A percentile compares a stretch with the other conserved stretches of the same genome.
These are phyloP conservation scores for Pisolithus orientalis DNA, from an alignment of 768 basidiomycete species.

Conservation along the genomic window DNA sequence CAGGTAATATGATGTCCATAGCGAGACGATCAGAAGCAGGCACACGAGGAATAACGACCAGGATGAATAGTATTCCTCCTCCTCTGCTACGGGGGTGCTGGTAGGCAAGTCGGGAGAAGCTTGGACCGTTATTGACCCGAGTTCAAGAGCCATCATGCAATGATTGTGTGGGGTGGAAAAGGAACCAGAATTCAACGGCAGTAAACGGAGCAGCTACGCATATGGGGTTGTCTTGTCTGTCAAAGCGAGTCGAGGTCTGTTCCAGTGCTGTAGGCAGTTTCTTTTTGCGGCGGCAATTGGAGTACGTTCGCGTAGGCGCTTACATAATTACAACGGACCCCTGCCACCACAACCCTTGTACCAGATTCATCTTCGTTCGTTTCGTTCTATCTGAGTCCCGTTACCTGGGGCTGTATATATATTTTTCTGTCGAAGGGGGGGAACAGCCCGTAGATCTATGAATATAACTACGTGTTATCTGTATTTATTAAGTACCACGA, in stretches of 20 bases:
- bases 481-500: no score
- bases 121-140: constrained; percentile 30
- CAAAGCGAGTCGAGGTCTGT: neutral
- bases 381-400: no score
- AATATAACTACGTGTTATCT: no score
- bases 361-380: no score
- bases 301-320: no score
- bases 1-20: constrained; percentile 96
- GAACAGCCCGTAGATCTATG: no score
- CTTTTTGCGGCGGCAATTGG: no score
- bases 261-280: neutral
- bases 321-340: no score
- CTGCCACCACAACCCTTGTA: no score
- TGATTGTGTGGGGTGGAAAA: neutral
- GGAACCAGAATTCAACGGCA: neutral
- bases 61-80: constrained; percentile 87
- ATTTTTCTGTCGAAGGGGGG: no score
- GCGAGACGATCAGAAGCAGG: constrained; percentile 85
- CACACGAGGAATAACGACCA: constrained; percentile 94
- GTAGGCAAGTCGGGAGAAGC: constrained; percentile 23
- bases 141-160: constrained; percentile 33
- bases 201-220: neutral
- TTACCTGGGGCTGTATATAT: no score
- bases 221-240: neutral
- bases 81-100: constrained; percentile 45